phyloP scores from a whole-genome alignment of 257 asterid genomes.

The Solanum paucissectum region DNA sequence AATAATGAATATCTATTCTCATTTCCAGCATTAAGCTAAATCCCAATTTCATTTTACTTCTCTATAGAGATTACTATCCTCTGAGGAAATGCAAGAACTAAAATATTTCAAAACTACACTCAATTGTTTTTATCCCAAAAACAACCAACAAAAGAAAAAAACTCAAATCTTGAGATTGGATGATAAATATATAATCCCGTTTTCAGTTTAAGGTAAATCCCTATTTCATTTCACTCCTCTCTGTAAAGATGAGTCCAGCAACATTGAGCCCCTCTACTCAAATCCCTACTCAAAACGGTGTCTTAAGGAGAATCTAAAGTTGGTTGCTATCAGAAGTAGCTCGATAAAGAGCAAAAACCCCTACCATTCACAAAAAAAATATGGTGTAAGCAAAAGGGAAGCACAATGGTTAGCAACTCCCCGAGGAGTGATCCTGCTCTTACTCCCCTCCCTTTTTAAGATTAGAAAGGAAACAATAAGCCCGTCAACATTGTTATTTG shows the following conservation, averaged over 20 bases:
- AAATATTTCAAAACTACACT: neutral
- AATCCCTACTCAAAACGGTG: neutral
- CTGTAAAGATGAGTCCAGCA: neutral
- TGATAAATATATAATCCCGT: neutral
- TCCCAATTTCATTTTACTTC: neutral
- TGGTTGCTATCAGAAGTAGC: neutral
- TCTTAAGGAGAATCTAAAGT: neutral
- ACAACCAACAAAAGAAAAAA: neutral
- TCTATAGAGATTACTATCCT: neutral
- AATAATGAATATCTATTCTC: neutral
- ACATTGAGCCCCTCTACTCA: neutral
- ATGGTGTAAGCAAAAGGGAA: neutral
- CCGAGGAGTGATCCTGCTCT: neutral
- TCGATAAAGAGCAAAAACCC: neutral
- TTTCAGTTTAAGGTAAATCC: neutral
- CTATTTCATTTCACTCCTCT: neutral
- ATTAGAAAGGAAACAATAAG: neutral
- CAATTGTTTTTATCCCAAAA: neutral
- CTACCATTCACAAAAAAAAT: neutral
- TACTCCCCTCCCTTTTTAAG: neutral
- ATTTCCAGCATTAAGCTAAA: neutral
- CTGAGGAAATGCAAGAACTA: neutral
- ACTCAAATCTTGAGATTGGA: neutral
- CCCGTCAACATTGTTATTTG: neutral
- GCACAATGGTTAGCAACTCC: neutral